Conservation (phyloP, 805 yeast genomes). For the Phaffomyces opuntiae region DNA sequence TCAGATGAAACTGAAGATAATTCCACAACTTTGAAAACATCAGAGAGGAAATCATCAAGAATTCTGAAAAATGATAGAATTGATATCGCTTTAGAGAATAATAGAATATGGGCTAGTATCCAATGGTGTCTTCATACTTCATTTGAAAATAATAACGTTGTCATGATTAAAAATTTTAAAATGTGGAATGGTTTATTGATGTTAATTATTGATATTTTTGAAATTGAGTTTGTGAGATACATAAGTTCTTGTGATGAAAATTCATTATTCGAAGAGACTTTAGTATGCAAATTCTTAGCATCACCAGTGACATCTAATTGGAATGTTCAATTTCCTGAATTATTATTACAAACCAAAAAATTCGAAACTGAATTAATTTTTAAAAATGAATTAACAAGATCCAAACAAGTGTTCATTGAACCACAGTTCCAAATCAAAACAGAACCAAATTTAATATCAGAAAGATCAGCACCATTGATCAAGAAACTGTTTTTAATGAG, state of each 20-base stretch:
- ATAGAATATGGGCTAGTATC: constrained; percentile 22
- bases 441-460: not conserved
- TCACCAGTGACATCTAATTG: constrained; percentile 10
- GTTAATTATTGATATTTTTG: constrained; percentile 15
- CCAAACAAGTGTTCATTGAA: constrained; percentile 9
- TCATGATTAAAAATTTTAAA: constrained; percentile 12
- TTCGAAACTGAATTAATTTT: constrained; percentile 8
- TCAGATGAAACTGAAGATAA: constrained; percentile 6
- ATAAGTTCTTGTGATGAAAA: not conserved
- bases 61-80: constrained; percentile 22
- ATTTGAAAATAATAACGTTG: constrained; percentile 5
- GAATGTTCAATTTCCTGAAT: constrained; percentile 10
- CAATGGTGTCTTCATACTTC: constrained; percentile 27
- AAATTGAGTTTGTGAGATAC: constrained; percentile 6
- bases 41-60: constrained; percentile 15
- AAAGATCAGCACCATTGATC: constrained; percentile 7
- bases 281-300: constrained; percentile 8
- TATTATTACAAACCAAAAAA: constrained; percentile 4
- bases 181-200: constrained; percentile 18
- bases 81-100: constrained; percentile 16
- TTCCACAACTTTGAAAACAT: not conserved
- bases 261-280: constrained; percentile 1
- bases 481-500: constrained; percentile 6
- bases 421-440: not conserved
- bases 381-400: constrained; percentile 11